Percentiles rank a stretch among this genome's conserved stretches.
Conservation (phyloP, 768 basidiomycete species). For the Kwoniella botswanensis region DNA sequence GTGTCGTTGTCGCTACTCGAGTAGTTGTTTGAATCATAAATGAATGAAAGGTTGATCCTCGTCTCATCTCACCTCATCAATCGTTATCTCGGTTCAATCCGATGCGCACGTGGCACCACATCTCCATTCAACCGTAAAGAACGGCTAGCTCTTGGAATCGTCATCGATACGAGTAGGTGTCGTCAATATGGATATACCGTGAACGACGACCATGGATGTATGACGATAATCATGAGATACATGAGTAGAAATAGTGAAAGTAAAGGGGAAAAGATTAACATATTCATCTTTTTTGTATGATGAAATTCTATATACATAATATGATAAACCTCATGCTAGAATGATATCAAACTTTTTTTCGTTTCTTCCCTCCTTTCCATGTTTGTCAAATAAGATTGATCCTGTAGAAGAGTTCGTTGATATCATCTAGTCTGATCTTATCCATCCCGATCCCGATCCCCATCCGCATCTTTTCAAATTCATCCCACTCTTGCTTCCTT, state of each 20-base stretch:
- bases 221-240: background rate
- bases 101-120: too few relatives aligned
- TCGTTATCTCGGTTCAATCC: background rate
- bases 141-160: too few relatives aligned
- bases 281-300: too few relatives aligned
- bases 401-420: background rate
- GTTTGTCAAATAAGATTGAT: background rate
- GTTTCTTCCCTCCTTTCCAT: background rate
- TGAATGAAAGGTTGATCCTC: background rate
- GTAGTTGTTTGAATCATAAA: too few relatives aligned
- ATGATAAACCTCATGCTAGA: background rate
- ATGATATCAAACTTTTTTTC: background rate
- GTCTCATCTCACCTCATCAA: constrained; percentile 1
- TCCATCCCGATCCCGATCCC: background rate
- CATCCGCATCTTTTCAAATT: background rate
- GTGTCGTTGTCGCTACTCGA: too few relatives aligned
- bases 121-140: too few relatives aligned
- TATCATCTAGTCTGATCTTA: background rate
- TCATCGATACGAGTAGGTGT: too few relatives aligned
- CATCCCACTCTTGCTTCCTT: constrained; percentile 7
- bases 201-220: too few relatives aligned
- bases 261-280: background rate
- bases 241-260: background rate
- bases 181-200: too few relatives aligned
- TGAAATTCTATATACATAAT: too few relatives aligned